Percentiles rank a stretch among this genome's conserved stretches.
Evolutionary conservation across 305 asterid genomes (phyloP).

Genomic region (Rubia tinctorum): DNA sequence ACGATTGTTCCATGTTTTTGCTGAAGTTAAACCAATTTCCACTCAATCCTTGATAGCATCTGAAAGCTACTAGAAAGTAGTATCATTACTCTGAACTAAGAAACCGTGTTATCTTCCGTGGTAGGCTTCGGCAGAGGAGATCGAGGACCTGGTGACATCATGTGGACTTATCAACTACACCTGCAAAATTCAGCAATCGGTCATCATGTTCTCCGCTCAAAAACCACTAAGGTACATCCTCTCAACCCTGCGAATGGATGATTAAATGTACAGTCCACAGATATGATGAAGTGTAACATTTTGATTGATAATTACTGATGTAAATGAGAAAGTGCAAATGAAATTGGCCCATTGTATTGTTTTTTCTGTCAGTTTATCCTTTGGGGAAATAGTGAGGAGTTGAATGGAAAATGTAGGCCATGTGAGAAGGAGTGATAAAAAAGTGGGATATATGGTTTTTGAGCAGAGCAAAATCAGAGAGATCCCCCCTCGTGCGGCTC

Average conservation of each 20-base stretch:
- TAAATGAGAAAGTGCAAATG: background rate
- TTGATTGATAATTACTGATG: background rate
- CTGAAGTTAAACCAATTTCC: background rate
- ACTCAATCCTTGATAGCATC: background rate
- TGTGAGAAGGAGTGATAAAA: slow-evolving; percentile 12
- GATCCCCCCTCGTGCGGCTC: slow-evolving; percentile 39
- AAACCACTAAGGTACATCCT: slow-evolving; percentile 43
- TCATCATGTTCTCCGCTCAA: slow-evolving; percentile 83
- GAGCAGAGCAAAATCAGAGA: slow-evolving; percentile 22
- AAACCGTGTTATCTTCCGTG: slow-evolving; percentile 9
- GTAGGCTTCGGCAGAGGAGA: slow-evolving; percentile 64
- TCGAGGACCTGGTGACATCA: slow-evolving; percentile 66
- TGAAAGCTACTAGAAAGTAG: background rate
- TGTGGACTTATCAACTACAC: slow-evolving; percentile 76
- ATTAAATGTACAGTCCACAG: background rate
- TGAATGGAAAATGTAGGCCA: slow-evolving; percentile 19
- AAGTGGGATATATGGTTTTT: slow-evolving; percentile 8
- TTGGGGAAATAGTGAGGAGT: background rate
- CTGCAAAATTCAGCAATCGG: slow-evolving; percentile 58
- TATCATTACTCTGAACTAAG: background rate
- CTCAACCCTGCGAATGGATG: background rate
- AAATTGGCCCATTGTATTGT: slow-evolving; percentile 1
- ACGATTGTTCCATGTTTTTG: background rate
- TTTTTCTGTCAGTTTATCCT: background rate
- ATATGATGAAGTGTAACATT: background rate